Evolutionary conservation across 805 yeast species (phyloP).

Genomic region (Zygosaccharomyces siamensis): DNA sequence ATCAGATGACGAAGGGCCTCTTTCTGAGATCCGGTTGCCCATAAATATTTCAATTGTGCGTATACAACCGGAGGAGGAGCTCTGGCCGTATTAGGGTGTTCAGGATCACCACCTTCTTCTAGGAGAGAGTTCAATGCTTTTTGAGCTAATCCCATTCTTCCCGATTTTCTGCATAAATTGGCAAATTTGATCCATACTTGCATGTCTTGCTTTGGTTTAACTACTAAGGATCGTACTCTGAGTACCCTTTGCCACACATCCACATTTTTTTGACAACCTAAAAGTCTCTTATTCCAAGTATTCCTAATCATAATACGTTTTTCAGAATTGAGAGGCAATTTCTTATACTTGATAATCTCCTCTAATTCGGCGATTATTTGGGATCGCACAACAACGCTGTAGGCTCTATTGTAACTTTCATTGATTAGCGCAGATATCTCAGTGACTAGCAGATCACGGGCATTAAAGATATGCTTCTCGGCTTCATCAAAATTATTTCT

Average conservation of each 20-base stretch:
- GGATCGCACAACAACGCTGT: slow-evolving; percentile 91
- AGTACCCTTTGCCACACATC: slow-evolving; percentile 98
- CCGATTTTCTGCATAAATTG: slow-evolving; percentile 89
- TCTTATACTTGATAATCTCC: slow-evolving; percentile 86
- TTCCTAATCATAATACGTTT: slow-evolving; percentile 72
- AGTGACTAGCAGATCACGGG: slow-evolving; percentile 84
- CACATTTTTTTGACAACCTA: slow-evolving; percentile 94
- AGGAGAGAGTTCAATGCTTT: slow-evolving; percentile 76
- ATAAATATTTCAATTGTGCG: slow-evolving; percentile 93
- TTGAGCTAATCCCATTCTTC: slow-evolving; percentile 87
- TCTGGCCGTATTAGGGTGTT: slow-evolving; percentile 52
- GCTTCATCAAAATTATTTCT: slow-evolving; percentile 83
- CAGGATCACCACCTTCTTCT: slow-evolving; percentile 63
- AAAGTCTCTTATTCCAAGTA: slow-evolving; percentile 89
- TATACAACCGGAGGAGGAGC: slow-evolving; percentile 97
- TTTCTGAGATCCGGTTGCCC: slow-evolving; percentile 88
- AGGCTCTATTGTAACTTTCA: slow-evolving; percentile 94
- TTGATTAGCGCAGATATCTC: slow-evolving; percentile 92
- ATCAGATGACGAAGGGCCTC: slow-evolving; percentile 83
- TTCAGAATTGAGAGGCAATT: slow-evolving; percentile 76
- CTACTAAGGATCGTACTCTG: slow-evolving; percentile 86
- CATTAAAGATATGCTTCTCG: slow-evolving; percentile 66
- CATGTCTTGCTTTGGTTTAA: slow-evolving; percentile 94
- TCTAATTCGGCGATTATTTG: slow-evolving; percentile 97
- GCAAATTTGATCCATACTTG: slow-evolving; percentile 98